Conservation (phyloP, 1,139 yeast species). For the Lodderomyces oxycetoniae region DNA sequence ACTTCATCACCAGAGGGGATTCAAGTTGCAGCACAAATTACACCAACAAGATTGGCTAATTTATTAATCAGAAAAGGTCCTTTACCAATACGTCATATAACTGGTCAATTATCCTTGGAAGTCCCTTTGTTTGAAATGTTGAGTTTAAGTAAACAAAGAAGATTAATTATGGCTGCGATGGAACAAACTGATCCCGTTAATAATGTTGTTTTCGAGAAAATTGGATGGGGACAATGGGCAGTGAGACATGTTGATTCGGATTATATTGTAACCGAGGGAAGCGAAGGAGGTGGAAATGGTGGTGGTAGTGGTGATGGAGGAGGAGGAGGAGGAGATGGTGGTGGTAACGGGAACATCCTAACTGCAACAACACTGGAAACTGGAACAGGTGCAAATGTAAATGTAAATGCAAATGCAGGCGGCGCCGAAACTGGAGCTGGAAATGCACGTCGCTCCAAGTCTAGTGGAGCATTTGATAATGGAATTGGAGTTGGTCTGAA, state of each 20-base stretch:
- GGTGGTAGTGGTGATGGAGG: too few species aligned
- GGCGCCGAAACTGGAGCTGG: constrained; percentile 20
- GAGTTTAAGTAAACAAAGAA: constrained; percentile 81
- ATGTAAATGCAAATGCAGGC: constrained; percentile 2
- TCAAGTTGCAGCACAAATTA: constrained; percentile 82
- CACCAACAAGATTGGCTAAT: constrained; percentile 72
- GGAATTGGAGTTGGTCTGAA: constrained; percentile 23
- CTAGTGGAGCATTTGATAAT: not conserved
- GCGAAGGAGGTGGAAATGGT: too few species aligned
- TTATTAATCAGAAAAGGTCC: constrained; percentile 76
- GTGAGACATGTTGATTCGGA: constrained; percentile 56
- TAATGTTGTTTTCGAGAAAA: constrained; percentile 76
- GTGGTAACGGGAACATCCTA: too few species aligned
- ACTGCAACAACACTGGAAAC: not conserved
- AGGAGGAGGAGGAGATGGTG: too few species aligned
- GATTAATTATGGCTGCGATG: constrained; percentile 84
- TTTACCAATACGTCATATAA: constrained; percentile 83
- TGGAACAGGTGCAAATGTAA: constrained; percentile 1
- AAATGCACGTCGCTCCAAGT: not conserved
- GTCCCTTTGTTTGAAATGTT: constrained; percentile 77
- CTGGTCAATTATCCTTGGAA: constrained; percentile 68
- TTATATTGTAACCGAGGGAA: constrained; percentile 45
- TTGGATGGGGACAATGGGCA: constrained; percentile 99
- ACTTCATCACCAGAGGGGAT: constrained; percentile 86
- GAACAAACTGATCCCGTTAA: constrained; percentile 59